Conservation (phyloP, 257 asterid species). For the Ilex aquifolium region DNA sequence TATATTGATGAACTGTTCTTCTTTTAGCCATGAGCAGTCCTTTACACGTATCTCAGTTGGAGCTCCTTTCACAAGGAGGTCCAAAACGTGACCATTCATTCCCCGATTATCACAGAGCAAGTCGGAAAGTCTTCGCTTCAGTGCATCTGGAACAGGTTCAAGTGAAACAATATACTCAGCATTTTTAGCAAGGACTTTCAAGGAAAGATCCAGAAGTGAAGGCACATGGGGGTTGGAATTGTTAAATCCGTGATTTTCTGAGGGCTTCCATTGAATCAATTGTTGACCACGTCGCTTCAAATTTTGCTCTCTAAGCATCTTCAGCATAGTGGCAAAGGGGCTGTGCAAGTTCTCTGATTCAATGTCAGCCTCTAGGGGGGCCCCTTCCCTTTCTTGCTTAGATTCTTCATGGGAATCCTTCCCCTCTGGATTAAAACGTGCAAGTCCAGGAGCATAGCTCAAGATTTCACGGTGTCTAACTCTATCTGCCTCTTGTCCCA, state of each 20-base stretch:
- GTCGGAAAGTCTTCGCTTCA: slow-evolving; percentile 45
- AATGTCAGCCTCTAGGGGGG: slow-evolving; percentile 22
- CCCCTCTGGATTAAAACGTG: slow-evolving; percentile 22
- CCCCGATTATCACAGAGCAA: slow-evolving; percentile 47
- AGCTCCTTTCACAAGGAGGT: slow-evolving; percentile 49
- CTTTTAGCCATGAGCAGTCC: slow-evolving; percentile 68
- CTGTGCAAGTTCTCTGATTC: slow-evolving; percentile 36
- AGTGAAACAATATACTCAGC: slow-evolving; percentile 61
- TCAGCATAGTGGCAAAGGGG: slow-evolving; percentile 53
- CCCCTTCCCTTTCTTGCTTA: slow-evolving; percentile 24
- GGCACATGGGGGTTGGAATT: slow-evolving; percentile 27
- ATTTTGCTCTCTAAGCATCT: slow-evolving; percentile 37
- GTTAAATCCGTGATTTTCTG: slow-evolving; percentile 13
- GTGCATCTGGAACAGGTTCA: slow-evolving; percentile 45
- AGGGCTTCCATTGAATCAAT: slow-evolving; percentile 50
- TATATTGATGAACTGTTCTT: slow-evolving; percentile 36
- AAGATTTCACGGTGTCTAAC: slow-evolving; percentile 3
- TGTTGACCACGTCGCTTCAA: slow-evolving; percentile 17
- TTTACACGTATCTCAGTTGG: slow-evolving; percentile 66
- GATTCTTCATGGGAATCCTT: slow-evolving; percentile 24
- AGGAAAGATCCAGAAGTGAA: slow-evolving; percentile 54
- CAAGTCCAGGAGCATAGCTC: slow-evolving; percentile 39
- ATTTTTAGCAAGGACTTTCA: slow-evolving; percentile 53
- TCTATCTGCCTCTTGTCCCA: not conserved
- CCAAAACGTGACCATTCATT: slow-evolving; percentile 36